These are phyloP conservation scores for Pichia californica DNA, from an alignment of 805 yeast genomes.

Conservation along the genomic window DNA sequence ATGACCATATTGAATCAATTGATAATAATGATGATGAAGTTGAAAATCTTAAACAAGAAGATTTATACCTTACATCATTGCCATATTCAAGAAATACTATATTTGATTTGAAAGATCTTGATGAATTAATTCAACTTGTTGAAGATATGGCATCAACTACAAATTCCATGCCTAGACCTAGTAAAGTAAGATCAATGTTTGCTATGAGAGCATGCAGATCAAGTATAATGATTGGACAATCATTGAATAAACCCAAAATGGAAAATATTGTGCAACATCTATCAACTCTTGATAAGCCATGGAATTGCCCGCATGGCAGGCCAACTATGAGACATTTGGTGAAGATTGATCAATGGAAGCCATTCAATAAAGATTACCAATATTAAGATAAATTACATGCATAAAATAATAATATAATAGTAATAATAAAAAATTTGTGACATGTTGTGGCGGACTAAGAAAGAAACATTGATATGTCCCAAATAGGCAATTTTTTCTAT, in stretches of 20 bases:
- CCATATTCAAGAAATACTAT: slow-evolving; percentile 69
- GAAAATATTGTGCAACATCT: slow-evolving; percentile 57
- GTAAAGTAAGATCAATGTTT: slow-evolving; percentile 75
- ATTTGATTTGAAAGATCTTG: slow-evolving; percentile 63
- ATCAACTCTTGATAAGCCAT: slow-evolving; percentile 76
- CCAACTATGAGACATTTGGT: slow-evolving; percentile 92
- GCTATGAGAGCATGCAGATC: slow-evolving; percentile 95
- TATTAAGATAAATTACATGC: not conserved
- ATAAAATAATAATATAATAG: too few relatives aligned
- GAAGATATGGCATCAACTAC: slow-evolving; percentile 45
- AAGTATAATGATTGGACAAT: slow-evolving; percentile 89
- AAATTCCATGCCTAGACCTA: slow-evolving; percentile 45
- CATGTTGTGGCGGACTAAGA: too few relatives aligned
- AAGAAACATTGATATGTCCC: slow-evolving; percentile 23
- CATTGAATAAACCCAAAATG: slow-evolving; percentile 59
- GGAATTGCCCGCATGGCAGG: slow-evolving; percentile 97
- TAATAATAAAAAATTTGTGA: too few relatives aligned
- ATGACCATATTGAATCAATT: slow-evolving; percentile 31
- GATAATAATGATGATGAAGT: slow-evolving; percentile 47
- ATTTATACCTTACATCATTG: slow-evolving; percentile 50
- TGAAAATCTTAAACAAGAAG: slow-evolving; percentile 32
- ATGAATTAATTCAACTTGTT: slow-evolving; percentile 67
- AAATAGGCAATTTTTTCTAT: slow-evolving; percentile 24
- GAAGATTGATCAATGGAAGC: slow-evolving; percentile 44
- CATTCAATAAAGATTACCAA: slow-evolving; percentile 40